phyloP scores from a whole-genome alignment of 129 eudicot genomes.

The Helichrysum umbraculigerum region DNA sequence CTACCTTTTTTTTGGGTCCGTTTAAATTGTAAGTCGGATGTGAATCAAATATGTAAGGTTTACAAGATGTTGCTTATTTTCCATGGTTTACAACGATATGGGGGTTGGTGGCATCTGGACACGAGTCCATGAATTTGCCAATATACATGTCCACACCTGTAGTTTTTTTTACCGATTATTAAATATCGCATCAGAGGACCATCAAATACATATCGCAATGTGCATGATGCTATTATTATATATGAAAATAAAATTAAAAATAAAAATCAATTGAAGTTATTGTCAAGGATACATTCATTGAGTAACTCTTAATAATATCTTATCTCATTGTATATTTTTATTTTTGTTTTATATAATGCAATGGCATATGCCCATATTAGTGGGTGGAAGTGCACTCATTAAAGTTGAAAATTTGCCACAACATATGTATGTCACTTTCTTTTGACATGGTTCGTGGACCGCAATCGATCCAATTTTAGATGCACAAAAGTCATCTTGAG shows the following conservation, averaged over 20 bases:
- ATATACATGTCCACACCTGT: neutral
- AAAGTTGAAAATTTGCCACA: slow-evolving; percentile 7
- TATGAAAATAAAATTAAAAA: no score
- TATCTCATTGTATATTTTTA: no score
- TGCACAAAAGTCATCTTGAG: neutral
- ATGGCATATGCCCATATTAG: slow-evolving; percentile 1
- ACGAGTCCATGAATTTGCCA: neutral
- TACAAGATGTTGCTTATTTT: neutral
- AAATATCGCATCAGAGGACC: neutral
- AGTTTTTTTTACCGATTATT: neutral
- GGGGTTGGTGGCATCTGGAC: neutral
- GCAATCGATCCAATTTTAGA: neutral
- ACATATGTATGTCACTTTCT: slow-evolving; percentile 20
- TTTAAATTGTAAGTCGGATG: neutral
- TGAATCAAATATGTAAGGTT: neutral
- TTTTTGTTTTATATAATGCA: neutral
- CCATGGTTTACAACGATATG: neutral
- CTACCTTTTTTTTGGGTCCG: neutral
- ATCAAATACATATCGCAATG: neutral
- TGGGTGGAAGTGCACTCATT: slow-evolving; percentile 5
- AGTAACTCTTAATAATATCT: no score
- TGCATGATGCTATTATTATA: no score
- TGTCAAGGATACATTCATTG: no score
- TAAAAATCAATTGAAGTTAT: no score
- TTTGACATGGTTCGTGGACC: slow-evolving; percentile 17